Evolutionary conservation across 305 asterid species (phyloP), one percentile per base, ranked within the genome.

Genomic region (Caryopteris hybrid): DNA sequence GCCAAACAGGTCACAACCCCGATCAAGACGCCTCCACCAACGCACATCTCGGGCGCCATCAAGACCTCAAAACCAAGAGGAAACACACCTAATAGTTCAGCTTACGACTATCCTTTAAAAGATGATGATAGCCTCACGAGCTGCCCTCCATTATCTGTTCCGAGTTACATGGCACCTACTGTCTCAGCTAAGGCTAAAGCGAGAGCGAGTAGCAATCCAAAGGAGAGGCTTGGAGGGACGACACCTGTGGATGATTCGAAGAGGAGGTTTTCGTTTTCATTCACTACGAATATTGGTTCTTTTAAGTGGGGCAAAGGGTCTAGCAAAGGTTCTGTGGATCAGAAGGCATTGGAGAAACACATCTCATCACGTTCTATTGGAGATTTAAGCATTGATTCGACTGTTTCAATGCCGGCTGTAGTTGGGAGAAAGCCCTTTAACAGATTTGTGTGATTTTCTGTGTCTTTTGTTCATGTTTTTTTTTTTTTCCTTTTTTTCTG

Each of bases 111-210:
- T 27, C 85, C 80, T 0, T 8, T 81, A 61, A 89, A 78, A 51
- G 97, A 89, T 34, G 83, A 87, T 1, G 96, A 87, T 20, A 89
- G 97, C 76, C 89, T 89, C 59, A 73, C 81, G 22, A 89, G 94
- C 38, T 91, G 96, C 73, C 98, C 98, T 0, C 88, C 95, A 0
- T 89, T 85, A 76, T 84, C 95, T 0, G 86, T 68, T 50, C 98
- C 97, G 5, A 88, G 59, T 66, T 92, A 92, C 79, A 92, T 90
- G 97, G 61, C 73, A 5, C 95, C 92, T 0, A 89, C 97, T 4
- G 86, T 74, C 17, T 91, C 99, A 0, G 95, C 96, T 0, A 85
- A 79, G 73, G 95, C 97, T 9, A 94, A 88, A 72, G 83, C 41
- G 53, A 81, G 98, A 52, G 84, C 96, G 2, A 80, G 38, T 61